phyloP scores from a whole-genome alignment of 371 early-diverging fungal species.

The Circinella umbellata region DNA sequence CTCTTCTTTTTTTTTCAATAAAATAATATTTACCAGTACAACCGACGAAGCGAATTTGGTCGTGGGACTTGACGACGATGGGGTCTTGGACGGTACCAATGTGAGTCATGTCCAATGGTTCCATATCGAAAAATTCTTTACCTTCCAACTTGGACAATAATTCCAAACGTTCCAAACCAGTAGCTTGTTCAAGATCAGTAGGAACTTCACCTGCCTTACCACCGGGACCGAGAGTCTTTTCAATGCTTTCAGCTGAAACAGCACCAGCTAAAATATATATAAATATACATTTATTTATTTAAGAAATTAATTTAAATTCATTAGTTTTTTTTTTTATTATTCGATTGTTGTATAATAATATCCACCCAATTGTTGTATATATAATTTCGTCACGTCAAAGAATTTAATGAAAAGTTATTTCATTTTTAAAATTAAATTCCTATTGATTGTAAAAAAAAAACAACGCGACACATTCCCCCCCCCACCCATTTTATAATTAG shows the following conservation, averaged over 20 bases:
- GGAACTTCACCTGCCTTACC: conserved; percentile 79
- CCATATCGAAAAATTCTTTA: conserved; percentile 87
- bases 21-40: conserved; percentile 87
- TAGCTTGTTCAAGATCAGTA: conserved; percentile 89
- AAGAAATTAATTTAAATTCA: no score
- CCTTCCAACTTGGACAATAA: conserved; percentile 84
- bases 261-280: conserved; percentile 21
- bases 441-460: not conserved
- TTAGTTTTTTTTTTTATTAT: no score
- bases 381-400: no score
- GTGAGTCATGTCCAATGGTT: conserved; percentile 77
- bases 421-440: no score
- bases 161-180: conserved; percentile 93
- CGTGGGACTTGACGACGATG: conserved; percentile 84
- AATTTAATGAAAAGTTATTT: no score
- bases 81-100: conserved; percentile 88
- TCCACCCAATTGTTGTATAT: no score
- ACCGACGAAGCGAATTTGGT: conserved; percentile 86
- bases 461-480: not conserved
- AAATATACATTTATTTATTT: no score
- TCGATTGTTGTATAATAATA: no score
- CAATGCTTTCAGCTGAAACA: conserved; percentile 38
- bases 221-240: conserved; percentile 53
- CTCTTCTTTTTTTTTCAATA: not conserved
- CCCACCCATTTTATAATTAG: not conserved